Percentiles rank a stretch among this genome's conserved stretches.
Evolutionary conservation across 148 eudicot species (phyloP).

Genomic region (Simmondsia chinensis): DNA sequence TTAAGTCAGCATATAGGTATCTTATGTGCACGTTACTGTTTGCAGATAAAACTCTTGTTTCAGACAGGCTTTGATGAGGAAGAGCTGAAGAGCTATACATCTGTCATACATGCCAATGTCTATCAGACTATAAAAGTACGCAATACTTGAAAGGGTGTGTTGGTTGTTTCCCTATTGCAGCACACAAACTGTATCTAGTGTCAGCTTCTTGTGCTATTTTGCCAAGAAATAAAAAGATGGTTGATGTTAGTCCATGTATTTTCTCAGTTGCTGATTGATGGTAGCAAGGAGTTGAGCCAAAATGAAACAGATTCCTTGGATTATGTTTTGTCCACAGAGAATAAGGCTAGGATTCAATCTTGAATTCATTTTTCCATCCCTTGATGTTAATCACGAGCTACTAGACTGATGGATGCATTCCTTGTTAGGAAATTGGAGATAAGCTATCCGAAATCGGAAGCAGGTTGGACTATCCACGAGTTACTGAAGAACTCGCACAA

Average conservation of each 20-base stretch:
- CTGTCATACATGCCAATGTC: slow-evolving; percentile 92
- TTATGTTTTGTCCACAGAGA: slow-evolving; percentile 58
- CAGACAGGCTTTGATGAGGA: slow-evolving; percentile 88
- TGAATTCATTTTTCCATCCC: not conserved
- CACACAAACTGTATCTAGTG: slow-evolving; percentile 6
- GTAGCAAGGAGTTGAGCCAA: slow-evolving; percentile 72
- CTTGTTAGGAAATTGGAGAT: slow-evolving; percentile 67
- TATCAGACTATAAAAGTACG: slow-evolving; percentile 98
- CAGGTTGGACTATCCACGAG: slow-evolving; percentile 68
- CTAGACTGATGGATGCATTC: slow-evolving; percentile 5
- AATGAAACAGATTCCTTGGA: slow-evolving; percentile 42
- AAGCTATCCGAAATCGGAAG: slow-evolving; percentile 78
- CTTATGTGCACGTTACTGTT: slow-evolving; percentile 2
- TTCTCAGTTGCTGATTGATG: slow-evolving; percentile 73
- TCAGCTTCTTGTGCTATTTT: slow-evolving; percentile 1
- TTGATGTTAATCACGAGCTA: not conserved
- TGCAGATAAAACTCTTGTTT: slow-evolving; percentile 86
- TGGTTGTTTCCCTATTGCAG: slow-evolving; percentile 35
- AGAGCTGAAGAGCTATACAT: slow-evolving; percentile 64
- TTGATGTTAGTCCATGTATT: not conserved
- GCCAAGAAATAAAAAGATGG: not conserved
- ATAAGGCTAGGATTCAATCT: slow-evolving; percentile 40
- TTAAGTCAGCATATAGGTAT: not conserved
- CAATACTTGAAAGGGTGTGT: slow-evolving; percentile 73
- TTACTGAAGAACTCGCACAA: slow-evolving; percentile 56